Percentiles rank a stretch among this genome's conserved stretches.
phyloP scores from a whole-genome alignment of 2,329 filamentous ascomycete genomes.

The Akanthomyces lecanii region DNA sequence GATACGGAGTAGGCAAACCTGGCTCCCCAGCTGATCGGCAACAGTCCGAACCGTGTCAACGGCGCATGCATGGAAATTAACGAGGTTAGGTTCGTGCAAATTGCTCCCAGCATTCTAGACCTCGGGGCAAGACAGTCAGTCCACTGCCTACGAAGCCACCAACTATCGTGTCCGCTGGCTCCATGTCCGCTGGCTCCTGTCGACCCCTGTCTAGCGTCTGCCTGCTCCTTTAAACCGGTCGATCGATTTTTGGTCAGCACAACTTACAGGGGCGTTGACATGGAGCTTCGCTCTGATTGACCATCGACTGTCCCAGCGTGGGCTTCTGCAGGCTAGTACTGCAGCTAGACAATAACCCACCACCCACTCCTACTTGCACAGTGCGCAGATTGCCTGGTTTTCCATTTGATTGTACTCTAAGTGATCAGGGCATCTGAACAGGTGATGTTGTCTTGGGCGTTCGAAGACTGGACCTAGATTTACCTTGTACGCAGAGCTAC shows the following conservation, averaged over 20 bases:
- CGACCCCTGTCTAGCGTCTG: slow-evolving; percentile 7
- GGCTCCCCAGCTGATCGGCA: background rate
- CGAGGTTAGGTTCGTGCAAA: background rate
- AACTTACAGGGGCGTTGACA: background rate
- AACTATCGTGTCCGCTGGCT: background rate
- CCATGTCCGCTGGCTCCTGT: background rate
- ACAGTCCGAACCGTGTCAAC: background rate
- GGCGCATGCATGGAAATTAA: background rate
- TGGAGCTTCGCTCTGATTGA: slow-evolving; percentile 8
- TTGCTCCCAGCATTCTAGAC: background rate
- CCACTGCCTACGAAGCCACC: too few species aligned
- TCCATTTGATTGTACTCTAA: too few species aligned
- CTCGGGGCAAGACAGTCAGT: background rate
- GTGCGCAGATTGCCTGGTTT: background rate
- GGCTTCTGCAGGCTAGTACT: slow-evolving; percentile 8
- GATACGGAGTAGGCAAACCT: background rate
- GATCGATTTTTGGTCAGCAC: slow-evolving; percentile 16
- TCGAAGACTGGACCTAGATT: too few species aligned
- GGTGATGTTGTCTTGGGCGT: too few species aligned
- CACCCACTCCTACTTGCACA: background rate
- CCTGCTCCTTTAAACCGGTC: background rate
- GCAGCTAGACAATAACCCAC: background rate
- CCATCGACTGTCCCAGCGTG: background rate
- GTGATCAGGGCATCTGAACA: too few species aligned
- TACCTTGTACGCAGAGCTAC: too few species aligned